Evolutionary conservation across 768 basidiomycete species (phyloP), one percentile per base, ranked within the genome.

Genomic region (Boletus pseudo-olivaceus): DNA sequence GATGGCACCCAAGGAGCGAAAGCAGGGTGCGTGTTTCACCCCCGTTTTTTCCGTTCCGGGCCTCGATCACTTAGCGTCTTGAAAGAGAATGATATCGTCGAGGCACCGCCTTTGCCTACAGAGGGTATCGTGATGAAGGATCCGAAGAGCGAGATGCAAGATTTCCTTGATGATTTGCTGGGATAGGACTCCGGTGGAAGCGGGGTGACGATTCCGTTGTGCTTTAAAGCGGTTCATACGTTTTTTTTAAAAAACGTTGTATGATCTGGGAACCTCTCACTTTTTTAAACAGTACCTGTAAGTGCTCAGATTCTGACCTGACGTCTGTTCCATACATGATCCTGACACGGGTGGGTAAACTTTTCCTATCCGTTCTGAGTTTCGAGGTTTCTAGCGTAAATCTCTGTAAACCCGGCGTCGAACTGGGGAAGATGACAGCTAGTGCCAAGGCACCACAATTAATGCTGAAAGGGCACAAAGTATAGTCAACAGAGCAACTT

Each of bases 161-260:
- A 82, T 40, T 90, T 87, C 61, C 69, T 89, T 29, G 87, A 89
- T 55, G 85, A 87, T 35, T 65, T 89, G 4, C 63, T 89, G 9
- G 67, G 67, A n/a, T 79, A 66, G 72, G 38, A 48, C 7, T 7
- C 10, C 10, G 11, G 8, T 33, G n/a, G 41, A 19, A 17, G 19
- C 17, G 34, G 20, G 26, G 10, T 32, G 30, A 32, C 20, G 9
- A 26, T 49, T 34, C 32, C 11, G 19, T 30, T 34, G 19, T 38
- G 39, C 30, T 29, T 27, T 20, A n/a, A 9, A 29, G 12, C 14
- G 7, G 11, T 33, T 33, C 29, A 20, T 11, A n/a, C 33, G 4
- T 26, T 19, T 17, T 30, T 40, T 35, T n/a, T n/a, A n/a, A n/a
- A n/a, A n/a, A 7, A 12, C 39, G 39, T 41, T 23, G 9, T 44